Evolutionary conservation across 371 early-diverging fungal species (phyloP), one percentile per base, ranked within the genome.

Genomic region (Apophysomyces sp.): DNA sequence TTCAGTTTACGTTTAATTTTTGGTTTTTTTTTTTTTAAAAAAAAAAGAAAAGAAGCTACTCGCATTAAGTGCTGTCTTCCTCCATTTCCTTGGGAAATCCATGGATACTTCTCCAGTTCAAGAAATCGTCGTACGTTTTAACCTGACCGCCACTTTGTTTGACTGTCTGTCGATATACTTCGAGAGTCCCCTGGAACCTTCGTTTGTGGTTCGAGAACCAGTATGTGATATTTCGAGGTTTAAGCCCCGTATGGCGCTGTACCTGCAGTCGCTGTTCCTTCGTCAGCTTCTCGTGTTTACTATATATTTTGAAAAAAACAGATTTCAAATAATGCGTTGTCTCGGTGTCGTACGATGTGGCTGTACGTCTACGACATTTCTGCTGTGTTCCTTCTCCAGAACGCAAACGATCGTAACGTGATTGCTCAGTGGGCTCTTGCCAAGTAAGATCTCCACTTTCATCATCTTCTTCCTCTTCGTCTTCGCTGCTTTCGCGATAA

Each of bases 141-240:
- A 77, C 63, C 1, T 29, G 15, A 0, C 76, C 74, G 8, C 62
- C 30, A 18, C 66, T 72, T 30, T 72, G 62, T 26, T 60, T 32
- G 0, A 72, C 66, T 8, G 68, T 55, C 18, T 72, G 60, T 62
- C 60, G 69, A 49, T 69, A 80, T 1, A 66, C 60, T 15, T 34
- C 8, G 8, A 80, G 58, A 0, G 74, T 65, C 1, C 52, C 55
- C 29, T 71, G 74, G 51, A 76, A 77, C 11, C 81, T 66, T 12
- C 81, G 70, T 28, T 80, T 80, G 28, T 77, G 81, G 58, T 80
- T 80, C 13, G 76, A 73, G 39, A 80, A 80, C 81, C 81, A 80
- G 31, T 80, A 80, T 2, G 81, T 80, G 40, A 80, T 77, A 18
- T 77, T 80, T 4, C 81, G 62, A 31, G 76, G 76, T 32, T 74